Conservation (phyloP, 1,284 basidiomycete species). For the Leccinum fallax region DNA sequence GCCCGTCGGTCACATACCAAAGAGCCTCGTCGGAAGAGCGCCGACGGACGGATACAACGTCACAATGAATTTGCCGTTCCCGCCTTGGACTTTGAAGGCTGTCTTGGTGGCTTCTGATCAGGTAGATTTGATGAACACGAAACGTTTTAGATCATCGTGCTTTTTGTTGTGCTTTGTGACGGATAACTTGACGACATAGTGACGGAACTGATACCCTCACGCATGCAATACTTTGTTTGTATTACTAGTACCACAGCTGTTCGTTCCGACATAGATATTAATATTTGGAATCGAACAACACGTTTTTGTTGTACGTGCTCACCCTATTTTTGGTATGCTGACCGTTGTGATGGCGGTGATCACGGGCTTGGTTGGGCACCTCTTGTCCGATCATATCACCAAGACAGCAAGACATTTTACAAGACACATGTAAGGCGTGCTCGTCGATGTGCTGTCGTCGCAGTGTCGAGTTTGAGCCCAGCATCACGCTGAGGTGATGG, state of each 20-base stretch:
- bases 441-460: neutral
- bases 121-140: conserved; percentile 7
- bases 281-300: neutral
- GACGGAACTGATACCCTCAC: conserved; percentile 34
- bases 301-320: neutral
- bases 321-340: neutral
- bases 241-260: conserved; percentile 19
- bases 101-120: conserved; percentile 49
- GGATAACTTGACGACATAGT: conserved; percentile 11
- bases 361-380: neutral
- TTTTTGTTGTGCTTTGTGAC: conserved; percentile 6
- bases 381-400: neutral
- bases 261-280: conserved; percentile 23
- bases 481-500: neutral
- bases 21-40: conserved; percentile 17
- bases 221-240: conserved; percentile 22
- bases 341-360: neutral
- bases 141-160: conserved; percentile 7
- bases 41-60: conserved; percentile 26
- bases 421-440: neutral
- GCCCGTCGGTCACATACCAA: conserved; percentile 21
- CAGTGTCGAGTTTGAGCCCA: neutral
- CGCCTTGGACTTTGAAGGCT: conserved; percentile 42
- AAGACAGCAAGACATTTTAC: conserved; percentile 5
- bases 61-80: conserved; percentile 33